Conservation (phyloP, 176 grass and related monocot genomes). For the Oryza rufipogon region DNA sequence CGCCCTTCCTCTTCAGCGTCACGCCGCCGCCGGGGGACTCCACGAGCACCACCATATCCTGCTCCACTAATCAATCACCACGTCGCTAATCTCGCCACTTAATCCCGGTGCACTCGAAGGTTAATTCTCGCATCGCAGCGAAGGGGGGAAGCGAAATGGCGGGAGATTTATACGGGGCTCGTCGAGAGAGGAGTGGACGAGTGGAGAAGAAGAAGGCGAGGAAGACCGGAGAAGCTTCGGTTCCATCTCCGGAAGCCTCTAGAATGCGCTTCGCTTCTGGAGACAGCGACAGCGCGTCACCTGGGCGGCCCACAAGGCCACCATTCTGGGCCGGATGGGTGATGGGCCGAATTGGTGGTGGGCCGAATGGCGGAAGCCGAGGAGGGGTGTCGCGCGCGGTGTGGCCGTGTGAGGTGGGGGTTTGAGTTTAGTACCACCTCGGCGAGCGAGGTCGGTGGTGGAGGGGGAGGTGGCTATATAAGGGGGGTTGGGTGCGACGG, state of each 20-base stretch:
- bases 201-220: not conserved
- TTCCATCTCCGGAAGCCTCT: conserved; percentile 39
- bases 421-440: conserved; percentile 11
- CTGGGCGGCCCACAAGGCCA: too few relatives aligned
- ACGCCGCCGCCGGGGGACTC: conserved; percentile 26
- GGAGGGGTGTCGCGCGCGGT: too few relatives aligned
- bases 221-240: conserved; percentile 44
- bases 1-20: conserved; percentile 48
- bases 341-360: not conserved
- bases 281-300: not conserved
- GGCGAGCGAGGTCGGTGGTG: rapidly evolving
- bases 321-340: not conserved
- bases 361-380: too few relatives aligned
- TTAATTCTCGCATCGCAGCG: not conserved
- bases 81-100: too few relatives aligned
- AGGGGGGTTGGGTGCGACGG: rapidly evolving
- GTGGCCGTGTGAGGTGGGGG: not conserved
- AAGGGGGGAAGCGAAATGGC: not conserved
- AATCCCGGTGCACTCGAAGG: not conserved
- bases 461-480: not conserved
- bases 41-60: conserved; percentile 49
- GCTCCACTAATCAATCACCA: not conserved
- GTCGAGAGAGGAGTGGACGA: not conserved
- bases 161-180: conserved; percentile 12
- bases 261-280: conserved; percentile 12